Evolutionary conservation across 208 protist species (phyloP).

Genomic region (Acanthamoeba comandoni): DNA sequence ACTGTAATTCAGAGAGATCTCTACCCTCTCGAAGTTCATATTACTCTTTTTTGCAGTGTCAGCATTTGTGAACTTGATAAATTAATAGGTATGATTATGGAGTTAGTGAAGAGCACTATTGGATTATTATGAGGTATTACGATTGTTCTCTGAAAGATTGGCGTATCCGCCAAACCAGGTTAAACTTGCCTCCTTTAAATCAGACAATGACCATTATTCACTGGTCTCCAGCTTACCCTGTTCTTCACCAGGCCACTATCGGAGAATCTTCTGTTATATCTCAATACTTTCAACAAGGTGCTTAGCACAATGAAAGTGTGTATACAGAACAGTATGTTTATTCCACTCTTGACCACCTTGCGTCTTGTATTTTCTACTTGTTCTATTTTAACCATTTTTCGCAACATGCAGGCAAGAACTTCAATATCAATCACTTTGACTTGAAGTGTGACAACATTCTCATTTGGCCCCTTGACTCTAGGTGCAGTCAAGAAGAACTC

Average conservation of each 20-base stretch:
- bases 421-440: conserved; percentile 88
- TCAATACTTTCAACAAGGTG: conserved; percentile 84
- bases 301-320: conserved; percentile 79
- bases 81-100: conserved; percentile 87
- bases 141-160: conserved; percentile 84
- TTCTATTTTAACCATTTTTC: background rate
- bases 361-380: background rate
- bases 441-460: conserved; percentile 89
- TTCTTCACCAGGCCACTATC: conserved; percentile 39
- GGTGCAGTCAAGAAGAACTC: conserved; percentile 29
- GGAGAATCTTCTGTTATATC: conserved; percentile 79
- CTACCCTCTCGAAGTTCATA: too few species aligned
- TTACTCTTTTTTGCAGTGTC: too few species aligned
- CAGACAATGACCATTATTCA: background rate
- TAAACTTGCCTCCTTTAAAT: background rate
- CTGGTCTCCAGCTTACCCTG: too few species aligned
- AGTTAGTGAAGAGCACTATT: conserved; percentile 88
- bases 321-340: conserved; percentile 76
- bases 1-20: conserved; percentile 70
- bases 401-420: conserved; percentile 73
- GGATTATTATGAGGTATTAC: conserved; percentile 90
- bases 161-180: conserved; percentile 83
- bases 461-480: conserved; percentile 79
- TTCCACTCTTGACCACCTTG: too few species aligned
- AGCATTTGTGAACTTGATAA: background rate